Percentiles rank a stretch among this genome's conserved stretches.
Evolutionary conservation across 331 rosid species (phyloP).

Genomic region (Malus hybrid): DNA sequence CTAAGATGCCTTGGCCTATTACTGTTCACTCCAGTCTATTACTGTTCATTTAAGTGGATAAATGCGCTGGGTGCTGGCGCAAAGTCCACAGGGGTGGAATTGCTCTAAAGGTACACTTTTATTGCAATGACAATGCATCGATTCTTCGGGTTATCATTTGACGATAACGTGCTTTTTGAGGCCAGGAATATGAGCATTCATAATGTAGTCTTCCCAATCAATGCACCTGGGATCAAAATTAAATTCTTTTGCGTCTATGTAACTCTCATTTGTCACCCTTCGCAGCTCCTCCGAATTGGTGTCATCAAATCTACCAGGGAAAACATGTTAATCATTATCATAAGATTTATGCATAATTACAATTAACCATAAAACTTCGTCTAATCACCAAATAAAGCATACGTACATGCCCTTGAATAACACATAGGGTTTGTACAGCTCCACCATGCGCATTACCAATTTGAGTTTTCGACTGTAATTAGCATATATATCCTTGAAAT

Average conservation of each 20-base stretch:
- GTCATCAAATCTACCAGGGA: constrained; percentile 22
- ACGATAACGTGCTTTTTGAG: constrained; percentile 11
- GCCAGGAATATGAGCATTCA: constrained; percentile 20
- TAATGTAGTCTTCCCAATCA: constrained; percentile 29
- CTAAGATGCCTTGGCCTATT: too few species aligned
- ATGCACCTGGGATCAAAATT: constrained; percentile 20
- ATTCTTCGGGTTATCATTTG: too few species aligned
- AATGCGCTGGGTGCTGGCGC: too few species aligned
- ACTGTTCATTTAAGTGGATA: too few species aligned
- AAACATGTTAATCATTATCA: too few species aligned
- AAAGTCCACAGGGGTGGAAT: too few species aligned
- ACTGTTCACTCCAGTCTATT: too few species aligned
- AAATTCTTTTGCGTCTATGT: not conserved
- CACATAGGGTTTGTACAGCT: constrained; percentile 63
- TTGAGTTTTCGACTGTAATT: constrained; percentile 29
- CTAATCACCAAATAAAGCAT: not conserved
- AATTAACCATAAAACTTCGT: too few species aligned
- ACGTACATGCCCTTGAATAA: constrained; percentile 73
- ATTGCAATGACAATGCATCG: too few species aligned
- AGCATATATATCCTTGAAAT: constrained; percentile 30
- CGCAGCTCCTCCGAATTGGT: constrained; percentile 14
- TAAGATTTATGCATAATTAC: too few species aligned
- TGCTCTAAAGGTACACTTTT: too few species aligned
- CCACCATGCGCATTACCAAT: constrained; percentile 45
- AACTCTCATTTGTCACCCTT: not conserved